phyloP scores from a whole-genome alignment of 805 yeast species.

The Scheffersomyces stipitis region DNA sequence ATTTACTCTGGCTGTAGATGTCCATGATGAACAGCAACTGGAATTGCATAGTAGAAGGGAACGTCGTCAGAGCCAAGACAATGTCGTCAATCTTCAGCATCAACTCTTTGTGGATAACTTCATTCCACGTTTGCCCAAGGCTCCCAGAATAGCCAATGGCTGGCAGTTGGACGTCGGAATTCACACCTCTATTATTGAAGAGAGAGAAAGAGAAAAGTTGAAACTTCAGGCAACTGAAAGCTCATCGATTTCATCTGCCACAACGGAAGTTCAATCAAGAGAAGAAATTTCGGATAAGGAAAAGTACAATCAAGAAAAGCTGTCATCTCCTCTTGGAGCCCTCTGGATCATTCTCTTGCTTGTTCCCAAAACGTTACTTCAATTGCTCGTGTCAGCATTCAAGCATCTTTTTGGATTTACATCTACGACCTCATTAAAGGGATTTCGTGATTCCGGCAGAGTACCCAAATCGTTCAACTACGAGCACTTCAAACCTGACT shows the following conservation, averaged over 20 bases:
- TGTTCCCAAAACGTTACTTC: conserved; percentile 52
- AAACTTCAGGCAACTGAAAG: conserved; percentile 1
- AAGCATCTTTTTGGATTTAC: conserved; percentile 22
- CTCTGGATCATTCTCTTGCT: conserved; percentile 52
- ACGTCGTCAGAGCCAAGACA: neutral
- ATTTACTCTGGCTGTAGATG: conserved; percentile 11
- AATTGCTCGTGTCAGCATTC: conserved; percentile 37
- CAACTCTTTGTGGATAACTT: conserved; percentile 25
- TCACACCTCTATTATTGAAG: conserved; percentile 27
- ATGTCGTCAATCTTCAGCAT: conserved; percentile 21
- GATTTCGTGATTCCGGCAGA: conserved; percentile 11
- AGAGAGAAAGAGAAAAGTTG: conserved; percentile 3
- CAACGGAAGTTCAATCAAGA: neutral
- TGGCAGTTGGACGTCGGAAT: conserved; percentile 47
- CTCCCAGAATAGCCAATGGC: conserved; percentile 36
- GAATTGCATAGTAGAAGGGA: conserved; percentile 1
- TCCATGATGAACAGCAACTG: conserved; percentile 6
- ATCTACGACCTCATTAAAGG: neutral
- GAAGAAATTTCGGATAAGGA: neutral
- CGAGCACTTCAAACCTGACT: conserved; percentile 21
- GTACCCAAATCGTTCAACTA: conserved; percentile 28
- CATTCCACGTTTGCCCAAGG: conserved; percentile 40
- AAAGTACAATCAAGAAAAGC: neutral
- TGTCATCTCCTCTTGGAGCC: conserved; percentile 25
- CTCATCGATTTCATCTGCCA: neutral